These are phyloP conservation scores for Aspergillus vadensis DNA, from an alignment of 2,329 filamentous ascomycete genomes.

Conservation along the genomic window DNA sequence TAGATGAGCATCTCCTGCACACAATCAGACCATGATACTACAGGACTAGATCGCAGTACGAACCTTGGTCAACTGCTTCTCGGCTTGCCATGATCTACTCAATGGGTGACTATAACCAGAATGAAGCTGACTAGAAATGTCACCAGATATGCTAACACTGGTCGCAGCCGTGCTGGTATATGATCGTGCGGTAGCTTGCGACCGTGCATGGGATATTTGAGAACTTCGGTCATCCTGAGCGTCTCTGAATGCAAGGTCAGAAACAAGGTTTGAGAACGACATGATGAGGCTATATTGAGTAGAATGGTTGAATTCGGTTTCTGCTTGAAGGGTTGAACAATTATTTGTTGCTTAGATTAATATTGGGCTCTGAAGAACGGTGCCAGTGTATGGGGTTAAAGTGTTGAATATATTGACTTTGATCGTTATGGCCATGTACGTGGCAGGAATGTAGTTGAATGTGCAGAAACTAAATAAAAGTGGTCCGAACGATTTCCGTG, in stretches of 20 bases:
- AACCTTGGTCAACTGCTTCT: slow-evolving; percentile 83
- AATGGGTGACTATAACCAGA: slow-evolving; percentile 81
- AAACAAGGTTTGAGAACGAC: slow-evolving; percentile 55
- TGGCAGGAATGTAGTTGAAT: too few relatives aligned
- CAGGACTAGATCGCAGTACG: slow-evolving; percentile 23
- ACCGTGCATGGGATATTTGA: slow-evolving; percentile 44
- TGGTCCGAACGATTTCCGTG: too few relatives aligned
- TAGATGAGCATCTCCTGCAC: slow-evolving; percentile 94
- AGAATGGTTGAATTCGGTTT: too few relatives aligned
- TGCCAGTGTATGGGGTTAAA: too few relatives aligned
- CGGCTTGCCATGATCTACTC: slow-evolving; percentile 78
- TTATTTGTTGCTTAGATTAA: too few relatives aligned
- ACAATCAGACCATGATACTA: slow-evolving; percentile 2
- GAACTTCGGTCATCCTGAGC: slow-evolving; percentile 47
- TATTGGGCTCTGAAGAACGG: too few relatives aligned
- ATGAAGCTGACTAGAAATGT: slow-evolving; percentile 81
- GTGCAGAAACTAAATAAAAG: too few relatives aligned
- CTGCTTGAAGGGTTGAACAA: too few relatives aligned
- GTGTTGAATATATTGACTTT: too few relatives aligned
- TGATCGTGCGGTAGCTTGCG: slow-evolving; percentile 44
- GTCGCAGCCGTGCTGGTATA: slow-evolving; percentile 52
- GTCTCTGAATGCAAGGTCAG: slow-evolving; percentile 52
- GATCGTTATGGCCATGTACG: too few relatives aligned
- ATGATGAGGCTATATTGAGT: slow-evolving; percentile 29
- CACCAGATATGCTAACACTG: slow-evolving; percentile 56